Evolutionary conservation across 2,329 filamentous ascomycete genomes (phyloP).

Genomic region (Tolypocladium amazonense): DNA sequence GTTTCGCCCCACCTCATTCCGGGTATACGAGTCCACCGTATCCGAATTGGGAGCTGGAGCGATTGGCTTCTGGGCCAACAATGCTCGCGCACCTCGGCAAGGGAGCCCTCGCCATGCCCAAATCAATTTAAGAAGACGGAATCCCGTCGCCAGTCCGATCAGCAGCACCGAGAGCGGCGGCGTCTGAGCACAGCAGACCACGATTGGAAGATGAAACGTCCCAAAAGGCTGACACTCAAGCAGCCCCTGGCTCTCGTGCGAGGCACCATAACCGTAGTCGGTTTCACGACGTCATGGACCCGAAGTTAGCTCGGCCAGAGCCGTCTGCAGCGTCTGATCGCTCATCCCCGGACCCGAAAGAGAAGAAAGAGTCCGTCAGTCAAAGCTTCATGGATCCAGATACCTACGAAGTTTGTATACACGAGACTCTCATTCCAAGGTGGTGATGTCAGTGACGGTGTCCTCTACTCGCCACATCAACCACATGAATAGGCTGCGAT

Average conservation of each 20-base stretch:
- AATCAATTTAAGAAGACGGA: background rate
- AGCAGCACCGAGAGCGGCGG: background rate
- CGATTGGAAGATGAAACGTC: background rate
- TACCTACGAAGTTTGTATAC: background rate
- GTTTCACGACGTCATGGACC: background rate
- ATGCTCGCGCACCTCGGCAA: background rate
- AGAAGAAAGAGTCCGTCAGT: too few species aligned
- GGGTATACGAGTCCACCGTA: background rate
- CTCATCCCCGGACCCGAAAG: background rate
- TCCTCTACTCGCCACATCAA: conserved; percentile 90
- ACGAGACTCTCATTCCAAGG: conserved; percentile 32
- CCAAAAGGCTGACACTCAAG: background rate
- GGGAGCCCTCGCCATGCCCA: background rate
- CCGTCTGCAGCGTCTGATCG: background rate
- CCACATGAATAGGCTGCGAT: conserved; percentile 94
- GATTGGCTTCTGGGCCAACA: background rate
- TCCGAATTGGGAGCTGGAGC: background rate
- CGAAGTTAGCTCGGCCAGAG: background rate
- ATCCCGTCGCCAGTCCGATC: background rate
- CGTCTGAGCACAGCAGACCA: background rate
- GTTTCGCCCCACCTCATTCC: background rate
- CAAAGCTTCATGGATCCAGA: background rate
- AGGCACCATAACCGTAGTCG: background rate
- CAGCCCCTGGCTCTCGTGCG: background rate
- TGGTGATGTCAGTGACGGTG: conserved; percentile 52